Conservation (phyloP, 2,329 filamentous ascomycete genomes). For the Cercospora brassicicola region DNA sequence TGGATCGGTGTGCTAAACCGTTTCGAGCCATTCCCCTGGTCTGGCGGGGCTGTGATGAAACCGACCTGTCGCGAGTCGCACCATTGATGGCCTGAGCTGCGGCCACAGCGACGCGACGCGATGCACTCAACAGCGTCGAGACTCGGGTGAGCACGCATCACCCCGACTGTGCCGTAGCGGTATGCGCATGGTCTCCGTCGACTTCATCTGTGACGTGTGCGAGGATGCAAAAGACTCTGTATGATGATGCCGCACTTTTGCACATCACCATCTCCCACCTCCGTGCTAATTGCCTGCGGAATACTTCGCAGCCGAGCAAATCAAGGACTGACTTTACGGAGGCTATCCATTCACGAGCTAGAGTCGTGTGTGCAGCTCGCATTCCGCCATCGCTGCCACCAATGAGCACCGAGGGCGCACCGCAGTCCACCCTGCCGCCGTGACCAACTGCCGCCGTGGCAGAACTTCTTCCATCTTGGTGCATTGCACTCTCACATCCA, state of each 20-base stretch:
- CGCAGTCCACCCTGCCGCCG: not conserved
- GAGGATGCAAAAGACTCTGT: not conserved
- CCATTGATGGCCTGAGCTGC: not conserved
- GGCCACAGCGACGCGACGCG: not conserved
- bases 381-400: not conserved
- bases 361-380: not conserved
- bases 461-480: not conserved
- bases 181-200: not conserved
- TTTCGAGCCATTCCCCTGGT: not conserved
- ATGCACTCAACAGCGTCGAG: not conserved
- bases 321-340: not conserved
- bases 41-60: not conserved
- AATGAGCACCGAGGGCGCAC: not conserved
- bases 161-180: not conserved
- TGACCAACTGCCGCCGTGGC: not conserved
- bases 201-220: not conserved
- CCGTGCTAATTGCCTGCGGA: not conserved
- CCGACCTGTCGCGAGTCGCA: not conserved
- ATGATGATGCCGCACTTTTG: not conserved
- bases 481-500: not conserved
- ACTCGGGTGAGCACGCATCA: not conserved
- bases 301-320: conserved; percentile 4
- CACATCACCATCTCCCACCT: not conserved
- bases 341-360: conserved; percentile 3
- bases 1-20: not conserved